Conservation (phyloP, 2,329 filamentous ascomycete species). For the Colletotrichum incanum region DNA sequence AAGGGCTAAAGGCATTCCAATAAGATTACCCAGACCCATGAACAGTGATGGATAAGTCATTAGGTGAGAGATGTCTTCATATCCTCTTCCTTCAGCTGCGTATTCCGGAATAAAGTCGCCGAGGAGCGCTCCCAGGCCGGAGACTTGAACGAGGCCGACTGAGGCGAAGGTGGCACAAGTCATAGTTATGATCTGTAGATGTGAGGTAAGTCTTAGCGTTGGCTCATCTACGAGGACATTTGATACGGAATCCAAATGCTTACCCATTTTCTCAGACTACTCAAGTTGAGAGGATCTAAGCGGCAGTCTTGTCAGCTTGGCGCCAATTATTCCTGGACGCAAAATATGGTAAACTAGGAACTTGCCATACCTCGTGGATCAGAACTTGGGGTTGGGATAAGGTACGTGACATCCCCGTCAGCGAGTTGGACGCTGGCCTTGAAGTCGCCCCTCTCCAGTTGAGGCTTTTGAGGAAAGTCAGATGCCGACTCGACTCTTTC, state of each 20-base stretch:
- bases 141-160: conserved; percentile 28
- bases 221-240: fast-evolving
- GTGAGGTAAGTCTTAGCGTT: fast-evolving
- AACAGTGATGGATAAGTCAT: conserved; percentile 33
- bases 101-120: conserved; percentile 31
- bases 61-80: conserved; percentile 29
- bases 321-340: not conserved
- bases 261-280: conserved; percentile 29
- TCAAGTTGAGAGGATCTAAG: conserved; percentile 28
- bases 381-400: conserved; percentile 52
- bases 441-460: conserved; percentile 14
- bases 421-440: conserved; percentile 48
- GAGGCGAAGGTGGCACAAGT: conserved; percentile 27
- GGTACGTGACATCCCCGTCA: conserved; percentile 51
- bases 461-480: conserved; percentile 8
- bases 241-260: not conserved
- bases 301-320: not conserved
- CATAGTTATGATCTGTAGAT: conserved; percentile 8
- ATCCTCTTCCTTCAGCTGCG: conserved; percentile 24
- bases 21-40: conserved; percentile 52
- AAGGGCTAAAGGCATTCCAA: conserved; percentile 54
- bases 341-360: not conserved
- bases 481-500: conserved; percentile 29
- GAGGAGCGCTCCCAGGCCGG: conserved; percentile 31
- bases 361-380: conserved; percentile 49